A percentile compares a stretch with the other conserved stretches of the same genome.
Conservation (phyloP, 2,329 filamentous ascomycete species). For the Sporothrix luriei region DNA sequence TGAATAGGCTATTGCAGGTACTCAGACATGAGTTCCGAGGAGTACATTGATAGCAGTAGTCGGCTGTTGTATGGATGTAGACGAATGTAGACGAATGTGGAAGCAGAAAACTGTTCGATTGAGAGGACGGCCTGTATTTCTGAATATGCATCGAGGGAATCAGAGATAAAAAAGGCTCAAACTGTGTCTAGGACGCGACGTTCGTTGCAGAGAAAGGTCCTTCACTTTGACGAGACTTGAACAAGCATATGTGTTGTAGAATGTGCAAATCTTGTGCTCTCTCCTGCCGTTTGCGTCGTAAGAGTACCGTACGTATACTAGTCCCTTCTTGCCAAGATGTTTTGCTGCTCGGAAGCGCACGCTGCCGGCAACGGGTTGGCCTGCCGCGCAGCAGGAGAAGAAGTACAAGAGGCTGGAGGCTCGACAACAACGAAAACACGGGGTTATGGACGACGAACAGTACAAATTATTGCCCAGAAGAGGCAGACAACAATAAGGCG, state of each 20-base stretch:
- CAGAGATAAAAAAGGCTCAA: not conserved
- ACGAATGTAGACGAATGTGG: not conserved
- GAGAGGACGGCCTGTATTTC: not conserved
- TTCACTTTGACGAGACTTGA: not conserved
- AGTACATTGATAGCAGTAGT: too few relatives aligned
- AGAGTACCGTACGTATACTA: too few relatives aligned
- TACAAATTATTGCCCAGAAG: not conserved
- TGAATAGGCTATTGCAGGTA: too few relatives aligned
- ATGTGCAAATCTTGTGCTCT: not conserved
- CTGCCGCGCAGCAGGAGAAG: not conserved
- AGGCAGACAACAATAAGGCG: not conserved
- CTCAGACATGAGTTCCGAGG: not conserved
- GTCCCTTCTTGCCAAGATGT: constrained; percentile 4
- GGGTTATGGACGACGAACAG: constrained; percentile 2
- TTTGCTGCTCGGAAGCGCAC: constrained; percentile 13
- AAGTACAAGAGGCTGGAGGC: not conserved
- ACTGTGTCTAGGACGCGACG: not conserved
- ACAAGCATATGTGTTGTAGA: not conserved
- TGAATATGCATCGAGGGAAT: not conserved
- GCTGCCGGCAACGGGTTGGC: constrained; percentile 17
- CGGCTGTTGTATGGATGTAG: not conserved
- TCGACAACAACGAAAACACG: constrained; percentile 8
- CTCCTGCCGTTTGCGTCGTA: not conserved
- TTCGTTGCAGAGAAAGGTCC: not conserved
- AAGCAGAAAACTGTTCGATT: not conserved